Base-by-base conservation (phyloP, 2,329 filamentous ascomycete genomes). In the Penicillium janthinellum region DNA sequence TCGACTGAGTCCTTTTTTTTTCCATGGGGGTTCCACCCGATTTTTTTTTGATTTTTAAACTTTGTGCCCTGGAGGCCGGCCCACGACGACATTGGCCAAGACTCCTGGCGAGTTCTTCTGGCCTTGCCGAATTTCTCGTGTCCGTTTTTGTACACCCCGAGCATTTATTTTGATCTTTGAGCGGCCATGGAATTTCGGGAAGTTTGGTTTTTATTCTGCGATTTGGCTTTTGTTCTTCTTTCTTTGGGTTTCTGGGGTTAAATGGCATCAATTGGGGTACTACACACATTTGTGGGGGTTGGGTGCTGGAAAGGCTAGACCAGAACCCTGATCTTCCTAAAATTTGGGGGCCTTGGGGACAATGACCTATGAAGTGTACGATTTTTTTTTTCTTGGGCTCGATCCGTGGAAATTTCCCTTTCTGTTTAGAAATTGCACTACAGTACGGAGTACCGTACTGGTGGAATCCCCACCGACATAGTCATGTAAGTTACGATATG, bases 91-190 rank as follows among this genome's bases (percentile, higher is more conserved):
- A 20, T 48, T 64, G 41, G 34, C 47, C 42, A 42, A 56, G 59
- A 44, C 58, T 64, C 58, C 41, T 56, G 50, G 49, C 58, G 57
- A 60, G 60, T 58, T 58, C 51, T 8, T 31, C 31, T 50, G 49
- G 38, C 41, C 34, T 35, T 60, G 44, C 54, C 49, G 50, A 50
- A 14, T 25, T 52, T 20, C 34, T 39, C 39, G 47, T 58, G 48
- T 48, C 34, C 20, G 53, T 49, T 52, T 54, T 57, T 57, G 4
- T 49, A 50, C 38, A 37, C 47, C 47, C 47, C 47, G 58, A 54
- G 39, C 54, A 52, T 54, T 57, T 54, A 57, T 37, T 17, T 51
- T 47, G 44, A 47, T 47, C 44, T 47, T 22, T 31, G 44, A 47
- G 44, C 44, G 44, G 22, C 25, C 44, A 47, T 17, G 44, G 25